Evolutionary conservation across 2,329 filamentous ascomycete genomes (phyloP).

Genomic region (Trichophyton rubrum): DNA sequence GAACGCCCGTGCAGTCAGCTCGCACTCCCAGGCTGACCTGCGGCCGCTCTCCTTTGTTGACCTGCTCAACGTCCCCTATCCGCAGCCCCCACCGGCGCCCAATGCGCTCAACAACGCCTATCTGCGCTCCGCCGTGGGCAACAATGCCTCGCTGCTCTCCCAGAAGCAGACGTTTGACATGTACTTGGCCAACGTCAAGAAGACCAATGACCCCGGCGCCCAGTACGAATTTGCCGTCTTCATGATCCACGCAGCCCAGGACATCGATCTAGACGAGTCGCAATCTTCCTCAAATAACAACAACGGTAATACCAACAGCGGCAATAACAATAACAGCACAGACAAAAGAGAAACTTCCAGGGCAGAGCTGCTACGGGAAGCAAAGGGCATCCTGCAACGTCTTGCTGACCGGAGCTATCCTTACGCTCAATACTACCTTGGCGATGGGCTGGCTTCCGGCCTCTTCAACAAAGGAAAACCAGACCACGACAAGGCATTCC

Average conservation of each 20-base stretch:
- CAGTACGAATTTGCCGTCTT: conserved; percentile 96
- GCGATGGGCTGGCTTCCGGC: conserved; percentile 84
- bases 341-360: conserved; percentile 38
- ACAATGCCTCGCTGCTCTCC: conserved; percentile 80
- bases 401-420: conserved; percentile 81
- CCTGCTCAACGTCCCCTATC: conserved; percentile 58
- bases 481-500: conserved; percentile 83
- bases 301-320: background rate
- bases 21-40: conserved; percentile 38
- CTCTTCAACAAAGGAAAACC: conserved; percentile 90
- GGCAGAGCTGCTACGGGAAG: conserved; percentile 65
- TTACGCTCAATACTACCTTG: conserved; percentile 95
- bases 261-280: conserved; percentile 15
- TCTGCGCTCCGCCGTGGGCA: conserved; percentile 66
- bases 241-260: conserved; percentile 66
- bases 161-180: conserved; percentile 92
- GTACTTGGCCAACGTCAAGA: conserved; percentile 95
- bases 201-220: conserved; percentile 78
- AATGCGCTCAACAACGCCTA: conserved; percentile 65
- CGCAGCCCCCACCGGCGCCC: conserved; percentile 58
- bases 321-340: background rate
- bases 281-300: background rate
- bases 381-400: conserved; percentile 75
- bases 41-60: conserved; percentile 50
- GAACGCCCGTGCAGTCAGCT: conserved; percentile 39